Conservation (phyloP, 2,329 filamentous ascomycete genomes). For the Eutypa lata region DNA sequence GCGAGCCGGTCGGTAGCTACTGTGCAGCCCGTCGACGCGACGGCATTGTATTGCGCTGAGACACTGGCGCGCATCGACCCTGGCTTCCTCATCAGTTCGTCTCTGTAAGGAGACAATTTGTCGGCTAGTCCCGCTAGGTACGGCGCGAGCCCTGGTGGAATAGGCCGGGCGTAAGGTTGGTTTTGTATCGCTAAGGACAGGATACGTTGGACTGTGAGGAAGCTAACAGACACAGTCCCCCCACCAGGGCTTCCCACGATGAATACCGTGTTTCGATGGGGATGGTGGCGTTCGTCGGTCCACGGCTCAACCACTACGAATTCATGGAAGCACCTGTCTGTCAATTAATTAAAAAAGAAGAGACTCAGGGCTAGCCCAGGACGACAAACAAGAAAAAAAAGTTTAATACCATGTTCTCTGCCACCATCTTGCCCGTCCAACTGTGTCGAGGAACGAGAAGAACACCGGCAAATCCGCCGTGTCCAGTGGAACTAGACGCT, state of each 20-base stretch:
- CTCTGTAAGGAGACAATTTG: background rate
- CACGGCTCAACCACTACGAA: slow-evolving; percentile 4
- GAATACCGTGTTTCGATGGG: background rate
- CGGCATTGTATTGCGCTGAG: slow-evolving; percentile 1
- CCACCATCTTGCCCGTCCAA: slow-evolving; percentile 5
- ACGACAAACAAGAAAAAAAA: background rate
- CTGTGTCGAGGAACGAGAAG: background rate
- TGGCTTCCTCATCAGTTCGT: background rate
- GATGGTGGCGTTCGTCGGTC: slow-evolving; percentile 1
- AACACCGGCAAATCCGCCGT: background rate
- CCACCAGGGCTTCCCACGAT: background rate
- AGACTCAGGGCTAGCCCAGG: no score
- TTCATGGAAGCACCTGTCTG: slow-evolving; percentile 7
- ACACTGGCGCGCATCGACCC: background rate
- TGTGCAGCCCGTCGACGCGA: background rate
- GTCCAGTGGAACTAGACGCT: background rate
- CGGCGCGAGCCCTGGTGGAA: background rate
- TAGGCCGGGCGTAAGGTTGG: background rate
- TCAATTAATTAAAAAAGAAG: background rate
- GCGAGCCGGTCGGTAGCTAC: slow-evolving; percentile 1
- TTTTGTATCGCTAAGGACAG: background rate
- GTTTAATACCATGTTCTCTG: slow-evolving; percentile 4
- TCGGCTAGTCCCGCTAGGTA: background rate
- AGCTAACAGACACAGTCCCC: slow-evolving; percentile 1
- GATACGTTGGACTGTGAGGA: background rate